phyloP scores from a whole-genome alignment of 768 basidiomycete genomes.

The Mycena capillaripes region DNA sequence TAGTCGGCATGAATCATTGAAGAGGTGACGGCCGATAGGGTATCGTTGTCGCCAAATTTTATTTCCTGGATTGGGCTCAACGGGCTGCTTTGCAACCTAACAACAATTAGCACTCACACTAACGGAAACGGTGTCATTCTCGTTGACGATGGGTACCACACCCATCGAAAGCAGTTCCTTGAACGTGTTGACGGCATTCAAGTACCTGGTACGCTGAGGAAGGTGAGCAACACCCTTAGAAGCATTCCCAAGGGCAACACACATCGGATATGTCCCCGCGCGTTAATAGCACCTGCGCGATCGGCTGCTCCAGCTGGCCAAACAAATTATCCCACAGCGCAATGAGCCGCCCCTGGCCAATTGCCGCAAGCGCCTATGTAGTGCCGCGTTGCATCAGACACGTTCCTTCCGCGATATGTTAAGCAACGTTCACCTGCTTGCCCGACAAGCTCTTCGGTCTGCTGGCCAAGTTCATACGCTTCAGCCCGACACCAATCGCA shows the following conservation, averaged over 20 bases:
- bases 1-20: constrained; percentile 99
- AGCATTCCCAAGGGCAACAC: constrained; percentile 40
- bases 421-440: constrained; percentile 80
- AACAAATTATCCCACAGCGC: constrained; percentile 98
- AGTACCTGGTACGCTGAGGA: constrained; percentile 88
- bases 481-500: constrained; percentile 96
- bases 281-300: constrained; percentile 94
- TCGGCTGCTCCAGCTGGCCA: constrained; percentile 92
- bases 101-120: constrained; percentile 71
- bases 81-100: neutral
- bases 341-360: constrained; percentile 96
- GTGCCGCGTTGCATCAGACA: constrained; percentile 2
- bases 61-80: constrained; percentile 82
- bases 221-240: constrained; percentile 40
- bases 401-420: neutral
- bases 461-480: constrained; percentile 88
- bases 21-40: constrained; percentile 95
- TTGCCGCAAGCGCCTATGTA: constrained; percentile 95
- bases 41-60: constrained; percentile 99
- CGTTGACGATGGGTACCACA: constrained; percentile 98
- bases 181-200: constrained; percentile 97
- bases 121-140: constrained; percentile 98
- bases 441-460: constrained; percentile 88
- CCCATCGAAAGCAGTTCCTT: constrained; percentile 93
- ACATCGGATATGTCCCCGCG: constrained; percentile 98